Evolutionary conservation across 2,329 filamentous ascomycete species (phyloP).

Genomic region (Trichoderma sp.): DNA sequence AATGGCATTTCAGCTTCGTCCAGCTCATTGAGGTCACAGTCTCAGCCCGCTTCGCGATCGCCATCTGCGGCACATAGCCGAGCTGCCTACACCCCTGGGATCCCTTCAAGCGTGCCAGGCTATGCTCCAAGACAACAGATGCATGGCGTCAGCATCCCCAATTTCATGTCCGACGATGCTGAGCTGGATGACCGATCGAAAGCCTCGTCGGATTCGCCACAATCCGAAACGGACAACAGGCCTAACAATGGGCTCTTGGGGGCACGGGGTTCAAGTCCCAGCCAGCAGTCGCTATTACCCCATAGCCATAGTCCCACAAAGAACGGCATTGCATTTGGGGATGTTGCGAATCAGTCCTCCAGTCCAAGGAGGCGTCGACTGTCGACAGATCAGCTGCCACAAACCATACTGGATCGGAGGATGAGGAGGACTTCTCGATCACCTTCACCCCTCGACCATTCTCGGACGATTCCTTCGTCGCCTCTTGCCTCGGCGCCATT

Average conservation of each 20-base stretch:
- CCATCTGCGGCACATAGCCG: conserved; percentile 38
- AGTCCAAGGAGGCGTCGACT: conserved; percentile 50
- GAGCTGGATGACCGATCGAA: conserved; percentile 53
- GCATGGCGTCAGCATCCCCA: conserved; percentile 57
- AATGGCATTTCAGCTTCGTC: conserved; percentile 51
- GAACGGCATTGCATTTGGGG: conserved; percentile 53
- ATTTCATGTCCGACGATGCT: conserved; percentile 60
- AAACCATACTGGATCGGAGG: conserved; percentile 56
- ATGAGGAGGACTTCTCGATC: conserved; percentile 60
- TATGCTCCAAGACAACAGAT: conserved; percentile 47
- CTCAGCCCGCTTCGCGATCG: conserved; percentile 63
- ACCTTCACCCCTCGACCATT: conserved; percentile 59
- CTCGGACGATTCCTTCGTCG: conserved; percentile 46
- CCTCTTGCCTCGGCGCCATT: conserved; percentile 47
- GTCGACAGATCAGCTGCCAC: conserved; percentile 59
- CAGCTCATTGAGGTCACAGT: conserved; percentile 66
- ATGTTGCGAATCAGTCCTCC: conserved; percentile 45
- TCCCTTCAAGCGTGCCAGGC: conserved; percentile 44
- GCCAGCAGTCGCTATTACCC: conserved; percentile 34
- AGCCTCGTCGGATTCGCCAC: conserved; percentile 50
- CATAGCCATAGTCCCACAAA: conserved; percentile 34
- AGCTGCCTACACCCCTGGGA: conserved; percentile 37
- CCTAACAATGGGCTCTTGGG: conserved; percentile 36
- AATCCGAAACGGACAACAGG: conserved; percentile 51
- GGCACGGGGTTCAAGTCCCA: conserved; percentile 35